phyloP scores from a whole-genome alignment of 257 asterid genomes.

The Ophiorrhiza pumila region DNA sequence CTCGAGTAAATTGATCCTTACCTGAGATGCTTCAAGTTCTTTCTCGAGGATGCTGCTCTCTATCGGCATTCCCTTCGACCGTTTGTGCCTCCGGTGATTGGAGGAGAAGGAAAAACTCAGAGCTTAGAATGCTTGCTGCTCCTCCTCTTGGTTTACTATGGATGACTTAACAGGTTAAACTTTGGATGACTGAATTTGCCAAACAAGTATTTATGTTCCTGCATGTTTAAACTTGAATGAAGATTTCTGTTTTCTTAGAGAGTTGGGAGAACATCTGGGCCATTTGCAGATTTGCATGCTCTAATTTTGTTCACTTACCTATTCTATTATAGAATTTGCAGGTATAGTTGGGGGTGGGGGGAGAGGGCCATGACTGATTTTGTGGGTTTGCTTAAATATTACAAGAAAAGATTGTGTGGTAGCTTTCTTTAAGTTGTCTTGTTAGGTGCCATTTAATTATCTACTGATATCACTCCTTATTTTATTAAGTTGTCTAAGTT shows the following conservation, averaged over 20 bases:
- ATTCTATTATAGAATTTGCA: not conserved
- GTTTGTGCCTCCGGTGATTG: not conserved
- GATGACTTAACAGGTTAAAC: slow-evolving; percentile 4
- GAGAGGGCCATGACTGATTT: not conserved
- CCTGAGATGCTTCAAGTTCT: slow-evolving; percentile 28
- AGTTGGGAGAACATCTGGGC: not conserved
- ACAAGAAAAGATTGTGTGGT: slow-evolving; percentile 4
- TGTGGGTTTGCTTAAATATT: slow-evolving; percentile 13
- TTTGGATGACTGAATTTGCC: not conserved
- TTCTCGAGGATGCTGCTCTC: slow-evolving; percentile 22
- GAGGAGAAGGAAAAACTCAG: not conserved
- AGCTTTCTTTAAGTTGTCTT: slow-evolving; percentile 16
- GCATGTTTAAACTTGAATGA: not conserved
- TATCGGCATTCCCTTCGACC: slow-evolving; percentile 14
- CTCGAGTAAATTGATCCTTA: slow-evolving; percentile 25
- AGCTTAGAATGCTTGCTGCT: not conserved
- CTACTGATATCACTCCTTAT: not conserved
- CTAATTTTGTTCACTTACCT: not conserved
- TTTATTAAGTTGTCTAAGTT: too few species aligned
- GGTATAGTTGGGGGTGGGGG: not conserved
- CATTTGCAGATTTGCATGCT: not conserved
- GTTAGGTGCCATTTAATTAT: slow-evolving; percentile 26
- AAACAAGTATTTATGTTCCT: not conserved
- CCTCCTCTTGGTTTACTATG: not conserved
- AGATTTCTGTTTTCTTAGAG: not conserved